A percentile compares a stretch with the other conserved stretches of the same genome.
phyloP scores from a whole-genome alignment of 163 green algal genomes.

The Prototheca wickerhamii region DNA sequence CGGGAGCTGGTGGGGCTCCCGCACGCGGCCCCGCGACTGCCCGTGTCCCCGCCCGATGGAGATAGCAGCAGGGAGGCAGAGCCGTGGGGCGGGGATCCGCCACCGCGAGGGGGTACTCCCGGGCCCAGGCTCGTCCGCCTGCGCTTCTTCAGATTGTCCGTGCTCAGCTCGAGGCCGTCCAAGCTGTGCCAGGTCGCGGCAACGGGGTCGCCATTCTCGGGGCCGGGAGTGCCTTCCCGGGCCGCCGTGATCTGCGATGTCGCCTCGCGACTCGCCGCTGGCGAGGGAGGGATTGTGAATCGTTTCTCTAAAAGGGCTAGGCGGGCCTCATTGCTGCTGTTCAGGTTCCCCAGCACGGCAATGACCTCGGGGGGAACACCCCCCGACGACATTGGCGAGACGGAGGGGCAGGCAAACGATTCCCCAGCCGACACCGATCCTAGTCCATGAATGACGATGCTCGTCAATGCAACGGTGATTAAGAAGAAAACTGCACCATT shows the following conservation, averaged over 20 bases:
- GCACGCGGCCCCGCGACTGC: conserved; percentile 10
- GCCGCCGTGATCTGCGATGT: neutral
- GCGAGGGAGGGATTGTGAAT: conserved; percentile 20
- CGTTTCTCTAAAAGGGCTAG: conserved; percentile 24
- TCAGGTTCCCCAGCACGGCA: conserved; percentile 11
- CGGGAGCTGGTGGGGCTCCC: conserved; percentile 1
- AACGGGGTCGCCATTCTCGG: neutral
- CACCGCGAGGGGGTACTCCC: neutral
- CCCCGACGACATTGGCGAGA: conserved; percentile 1
- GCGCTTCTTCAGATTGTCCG: neutral
- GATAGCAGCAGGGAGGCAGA: no score
- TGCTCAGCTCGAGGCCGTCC: conserved; percentile 8
- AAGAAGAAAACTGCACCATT: no score
- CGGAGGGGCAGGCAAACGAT: no score
- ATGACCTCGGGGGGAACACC: conserved; percentile 10
- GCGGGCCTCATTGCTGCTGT: conserved; percentile 18
- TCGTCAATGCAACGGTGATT: no score
- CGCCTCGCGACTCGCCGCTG: conserved; percentile 1
- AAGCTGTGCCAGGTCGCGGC: conserved; percentile 6
- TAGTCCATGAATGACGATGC: no score
- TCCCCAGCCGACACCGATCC: no score
- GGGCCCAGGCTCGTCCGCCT: neutral
- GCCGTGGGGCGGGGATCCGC: neutral
- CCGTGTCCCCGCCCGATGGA: no score
- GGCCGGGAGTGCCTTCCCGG: neutral